Evolutionary conservation across 495 filamentous ascomycete genomes (phyloP).

Genomic region (Neurospora cerealis): DNA sequence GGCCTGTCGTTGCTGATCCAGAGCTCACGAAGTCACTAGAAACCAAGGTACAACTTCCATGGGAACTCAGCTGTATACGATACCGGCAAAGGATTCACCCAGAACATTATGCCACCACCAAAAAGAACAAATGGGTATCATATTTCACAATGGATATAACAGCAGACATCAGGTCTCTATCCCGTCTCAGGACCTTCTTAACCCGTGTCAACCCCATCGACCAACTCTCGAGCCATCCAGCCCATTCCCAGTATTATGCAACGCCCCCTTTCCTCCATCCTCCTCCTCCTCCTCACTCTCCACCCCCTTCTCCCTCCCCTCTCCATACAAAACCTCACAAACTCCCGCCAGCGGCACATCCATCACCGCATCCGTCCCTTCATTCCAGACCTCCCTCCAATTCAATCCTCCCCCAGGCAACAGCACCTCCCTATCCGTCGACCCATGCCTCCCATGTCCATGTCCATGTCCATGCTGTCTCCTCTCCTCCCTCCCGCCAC

Average conservation of each 20-base stretch:
- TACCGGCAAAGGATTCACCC: not conserved
- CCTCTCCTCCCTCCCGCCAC: conserved; percentile 27
- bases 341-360: conserved; percentile 93
- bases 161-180: not conserved
- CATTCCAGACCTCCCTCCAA: conserved; percentile 78
- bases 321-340: conserved; percentile 81
- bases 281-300: conserved; percentile 13
- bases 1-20: too few species aligned
- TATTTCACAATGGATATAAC: not conserved
- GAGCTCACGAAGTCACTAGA: not conserved
- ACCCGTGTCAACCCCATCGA: not conserved
- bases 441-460: conserved; percentile 15
- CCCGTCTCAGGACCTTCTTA: not conserved
- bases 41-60: not conserved
- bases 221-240: not conserved
- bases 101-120: not conserved
- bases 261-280: not conserved
- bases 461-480: conserved; percentile 25
- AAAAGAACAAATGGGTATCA: not conserved
- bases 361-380: conserved; percentile 95
- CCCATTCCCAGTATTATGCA: not conserved
- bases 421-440: conserved; percentile 12
- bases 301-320: conserved; percentile 27
- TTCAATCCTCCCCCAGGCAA: conserved; percentile 34
- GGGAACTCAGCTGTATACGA: not conserved